phyloP scores from a whole-genome alignment of 495 filamentous ascomycete genomes.

The Aspergillus conjunctus region DNA sequence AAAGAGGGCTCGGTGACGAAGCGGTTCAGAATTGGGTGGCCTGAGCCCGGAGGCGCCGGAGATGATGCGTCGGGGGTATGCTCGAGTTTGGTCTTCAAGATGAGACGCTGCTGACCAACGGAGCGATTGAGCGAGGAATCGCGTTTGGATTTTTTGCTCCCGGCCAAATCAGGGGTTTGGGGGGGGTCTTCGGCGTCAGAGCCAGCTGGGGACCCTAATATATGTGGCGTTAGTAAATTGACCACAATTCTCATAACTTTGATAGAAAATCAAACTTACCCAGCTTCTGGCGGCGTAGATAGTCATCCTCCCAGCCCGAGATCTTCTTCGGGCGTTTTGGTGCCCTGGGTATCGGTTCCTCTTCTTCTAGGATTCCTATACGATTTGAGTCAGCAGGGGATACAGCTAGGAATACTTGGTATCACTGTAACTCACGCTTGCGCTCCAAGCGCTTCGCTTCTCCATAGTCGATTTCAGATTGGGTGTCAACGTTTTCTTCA shows the following conservation, averaged over 20 bases:
- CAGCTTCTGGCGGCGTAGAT: not conserved
- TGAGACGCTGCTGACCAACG: slow-evolving; percentile 45
- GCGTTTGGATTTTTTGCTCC: slow-evolving; percentile 40
- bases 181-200: slow-evolving; percentile 43
- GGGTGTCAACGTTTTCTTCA: slow-evolving; percentile 86
- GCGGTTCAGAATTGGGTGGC: slow-evolving; percentile 51
- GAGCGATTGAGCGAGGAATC: slow-evolving; percentile 39
- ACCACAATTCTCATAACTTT: not conserved
- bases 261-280: slow-evolving; percentile 37
- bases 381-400: slow-evolving; percentile 13
- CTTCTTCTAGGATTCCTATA: slow-evolving; percentile 61
- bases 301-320: not conserved
- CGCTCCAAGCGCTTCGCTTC: slow-evolving; percentile 80
- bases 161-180: slow-evolving; percentile 36
- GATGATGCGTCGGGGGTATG: slow-evolving; percentile 50
- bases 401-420: not conserved
- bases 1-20: slow-evolving; percentile 46
- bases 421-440: slow-evolving; percentile 60
- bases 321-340: slow-evolving; percentile 58
- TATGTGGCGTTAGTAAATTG: not conserved
- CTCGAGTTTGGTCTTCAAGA: slow-evolving; percentile 53
- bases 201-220: not conserved
- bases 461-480: slow-evolving; percentile 83
- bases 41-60: slow-evolving; percentile 51
- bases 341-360: slow-evolving; percentile 59